Conservation (phyloP, 768 basidiomycete genomes). For the Leucosporidium scottii region DNA sequence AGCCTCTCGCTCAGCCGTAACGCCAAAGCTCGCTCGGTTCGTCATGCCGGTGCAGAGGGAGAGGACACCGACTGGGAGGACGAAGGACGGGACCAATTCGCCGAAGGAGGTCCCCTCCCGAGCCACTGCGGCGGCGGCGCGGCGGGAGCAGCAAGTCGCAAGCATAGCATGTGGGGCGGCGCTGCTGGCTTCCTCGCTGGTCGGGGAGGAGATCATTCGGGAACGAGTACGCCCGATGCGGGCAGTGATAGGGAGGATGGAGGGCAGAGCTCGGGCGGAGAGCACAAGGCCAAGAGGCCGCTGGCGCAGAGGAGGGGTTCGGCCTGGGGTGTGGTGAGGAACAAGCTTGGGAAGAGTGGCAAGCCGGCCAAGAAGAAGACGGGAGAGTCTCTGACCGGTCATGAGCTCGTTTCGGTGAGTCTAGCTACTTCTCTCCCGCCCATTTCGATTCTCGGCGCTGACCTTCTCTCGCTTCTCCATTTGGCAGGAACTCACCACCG, state of each 20-base stretch:
- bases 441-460: neutral
- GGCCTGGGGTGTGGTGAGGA: constrained; percentile 23
- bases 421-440: neutral
- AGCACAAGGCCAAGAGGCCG: constrained; percentile 10
- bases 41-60: neutral
- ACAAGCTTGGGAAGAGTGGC: neutral
- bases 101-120: neutral
- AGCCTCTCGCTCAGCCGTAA: too few species aligned
- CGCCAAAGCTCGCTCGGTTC: too few species aligned
- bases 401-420: constrained; percentile 27
- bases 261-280: neutral
- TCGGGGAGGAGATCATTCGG: constrained; percentile 5
- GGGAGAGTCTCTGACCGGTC: constrained; percentile 24
- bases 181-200: neutral
- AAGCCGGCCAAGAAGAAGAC: constrained; percentile 22
- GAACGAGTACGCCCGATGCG: constrained; percentile 16
- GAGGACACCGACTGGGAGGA: constrained; percentile 21
- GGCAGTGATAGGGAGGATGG: constrained; percentile 4
- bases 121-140: neutral
- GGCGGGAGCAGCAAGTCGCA: neutral
- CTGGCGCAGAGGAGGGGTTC: constrained; percentile 10
- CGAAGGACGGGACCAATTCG: constrained; percentile 27
- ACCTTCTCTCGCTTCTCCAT: neutral
- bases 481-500: constrained; percentile 44
- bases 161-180: neutral